A percentile compares a stretch with the other conserved stretches of the same genome.
Conservation (phyloP, 2,329 filamentous ascomycete genomes). For the Hypomyces rosellus region DNA sequence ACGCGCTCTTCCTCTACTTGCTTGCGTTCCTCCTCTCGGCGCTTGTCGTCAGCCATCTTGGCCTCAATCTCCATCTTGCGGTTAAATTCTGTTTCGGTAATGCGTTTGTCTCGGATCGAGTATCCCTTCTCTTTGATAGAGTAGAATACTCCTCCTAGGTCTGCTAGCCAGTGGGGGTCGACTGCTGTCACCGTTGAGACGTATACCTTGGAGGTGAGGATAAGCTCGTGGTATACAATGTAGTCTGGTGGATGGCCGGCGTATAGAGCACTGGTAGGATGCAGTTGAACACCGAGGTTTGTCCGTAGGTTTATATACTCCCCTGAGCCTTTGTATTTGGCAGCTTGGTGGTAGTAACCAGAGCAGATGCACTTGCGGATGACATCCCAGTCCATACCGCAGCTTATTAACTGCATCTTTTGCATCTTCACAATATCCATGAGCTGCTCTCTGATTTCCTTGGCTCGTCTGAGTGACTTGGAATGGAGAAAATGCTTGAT, state of each 20-base stretch:
- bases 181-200: constrained; percentile 96
- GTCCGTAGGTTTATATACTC: constrained; percentile 97
- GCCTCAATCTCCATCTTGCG: constrained; percentile 87
- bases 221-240: constrained; percentile 95
- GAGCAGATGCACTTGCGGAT: constrained; percentile 96
- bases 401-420: constrained; percentile 80
- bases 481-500: constrained; percentile 87
- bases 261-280: constrained; percentile 89
- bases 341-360: constrained; percentile 96
- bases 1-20: constrained; percentile 43
- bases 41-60: constrained; percentile 83
- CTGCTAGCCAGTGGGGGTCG: constrained; percentile 94
- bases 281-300: constrained; percentile 86
- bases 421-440: constrained; percentile 91
- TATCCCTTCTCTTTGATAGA: constrained; percentile 97
- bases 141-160: constrained; percentile 95
- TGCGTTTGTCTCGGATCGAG: constrained; percentile 74
- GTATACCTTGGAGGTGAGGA: constrained; percentile 94
- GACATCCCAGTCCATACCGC: constrained; percentile 94
- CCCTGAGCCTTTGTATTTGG: constrained; percentile 89
- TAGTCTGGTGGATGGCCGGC: constrained; percentile 95
- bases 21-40: constrained; percentile 53
- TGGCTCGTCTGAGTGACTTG: constrained; percentile 86
- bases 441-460: constrained; percentile 91
- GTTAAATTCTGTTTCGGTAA: constrained; percentile 90